Percentiles rank a stretch among this genome's conserved stretches.
phyloP scores from a whole-genome alignment of 768 basidiomycete species.

The Steccherinum ochraceum region DNA sequence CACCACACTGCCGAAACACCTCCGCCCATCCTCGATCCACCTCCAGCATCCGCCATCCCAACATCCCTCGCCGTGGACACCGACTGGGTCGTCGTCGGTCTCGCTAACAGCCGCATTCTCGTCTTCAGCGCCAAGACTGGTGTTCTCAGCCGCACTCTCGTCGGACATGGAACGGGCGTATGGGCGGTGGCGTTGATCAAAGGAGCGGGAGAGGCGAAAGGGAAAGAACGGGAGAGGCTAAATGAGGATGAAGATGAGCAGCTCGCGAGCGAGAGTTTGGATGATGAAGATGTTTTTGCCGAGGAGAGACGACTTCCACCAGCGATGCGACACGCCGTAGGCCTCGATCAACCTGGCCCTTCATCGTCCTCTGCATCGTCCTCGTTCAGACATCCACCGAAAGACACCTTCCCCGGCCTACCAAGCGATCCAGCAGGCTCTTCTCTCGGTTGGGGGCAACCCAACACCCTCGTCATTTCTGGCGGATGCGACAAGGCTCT shows the following conservation, averaged over 20 bases:
- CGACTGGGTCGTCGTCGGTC: slow-evolving; percentile 82
- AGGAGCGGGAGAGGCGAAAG: slow-evolving; percentile 39
- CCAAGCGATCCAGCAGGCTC: slow-evolving; percentile 17
- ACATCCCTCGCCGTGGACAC: slow-evolving; percentile 82
- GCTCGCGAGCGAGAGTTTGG: not conserved
- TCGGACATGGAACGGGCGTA: slow-evolving; percentile 85
- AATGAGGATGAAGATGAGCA: too few relatives aligned
- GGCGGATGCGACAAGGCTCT: slow-evolving; percentile 91
- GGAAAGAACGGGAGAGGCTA: not conserved
- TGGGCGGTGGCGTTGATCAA: slow-evolving; percentile 85
- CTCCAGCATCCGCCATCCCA: slow-evolving; percentile 60
- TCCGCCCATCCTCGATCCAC: slow-evolving; percentile 14
- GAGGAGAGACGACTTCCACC: too few relatives aligned
- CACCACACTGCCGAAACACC: slow-evolving; percentile 10
- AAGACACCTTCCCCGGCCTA: not conserved
- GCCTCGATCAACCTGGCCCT: not conserved
- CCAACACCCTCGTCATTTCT: slow-evolving; percentile 75
- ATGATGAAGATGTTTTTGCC: not conserved
- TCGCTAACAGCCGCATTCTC: slow-evolving; percentile 80
- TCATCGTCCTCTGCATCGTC: not conserved
- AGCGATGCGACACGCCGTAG: not conserved
- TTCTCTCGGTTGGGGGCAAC: slow-evolving; percentile 86
- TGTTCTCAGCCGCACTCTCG: slow-evolving; percentile 65
- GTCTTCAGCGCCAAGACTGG: slow-evolving; percentile 80
- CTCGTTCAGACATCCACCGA: not conserved